Conservation (phyloP, 257 asterid genomes). For the Solanum lignicaule region DNA sequence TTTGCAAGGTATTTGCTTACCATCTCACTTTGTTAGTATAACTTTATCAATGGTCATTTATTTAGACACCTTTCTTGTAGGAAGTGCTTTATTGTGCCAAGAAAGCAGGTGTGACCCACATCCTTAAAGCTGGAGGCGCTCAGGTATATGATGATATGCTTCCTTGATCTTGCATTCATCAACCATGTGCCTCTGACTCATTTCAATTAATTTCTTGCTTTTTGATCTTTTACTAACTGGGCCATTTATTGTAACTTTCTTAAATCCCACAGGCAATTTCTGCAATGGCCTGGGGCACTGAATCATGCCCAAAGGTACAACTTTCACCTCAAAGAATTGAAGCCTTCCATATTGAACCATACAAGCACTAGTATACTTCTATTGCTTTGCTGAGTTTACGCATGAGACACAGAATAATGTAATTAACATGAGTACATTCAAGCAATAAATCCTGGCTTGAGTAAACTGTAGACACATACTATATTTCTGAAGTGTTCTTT, state of each 20-base stretch:
- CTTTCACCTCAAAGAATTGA: conserved; percentile 1
- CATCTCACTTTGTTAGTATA: not conserved
- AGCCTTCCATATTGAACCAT: not conserved
- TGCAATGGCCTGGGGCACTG: conserved; percentile 99
- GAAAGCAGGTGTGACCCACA: conserved; percentile 96
- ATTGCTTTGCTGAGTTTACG: not conserved
- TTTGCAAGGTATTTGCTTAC: conserved; percentile 62
- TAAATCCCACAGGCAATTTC: conserved; percentile 62
- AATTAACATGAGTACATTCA: not conserved
- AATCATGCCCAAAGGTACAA: conserved; percentile 92
- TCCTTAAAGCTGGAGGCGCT: conserved; percentile 99
- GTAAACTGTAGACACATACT: not conserved
- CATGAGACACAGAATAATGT: not conserved
- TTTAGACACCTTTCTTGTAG: conserved; percentile 15
- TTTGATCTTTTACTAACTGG: not conserved
- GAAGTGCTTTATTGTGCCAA: conserved; percentile 96
- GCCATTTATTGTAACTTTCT: not conserved
- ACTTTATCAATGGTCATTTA: not conserved
- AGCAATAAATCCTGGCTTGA: not conserved
- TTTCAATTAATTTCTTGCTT: not conserved
- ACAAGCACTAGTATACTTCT: not conserved
- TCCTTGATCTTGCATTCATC: not conserved
- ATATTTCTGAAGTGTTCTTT: not conserved
- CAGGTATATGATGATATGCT: conserved; percentile 40
- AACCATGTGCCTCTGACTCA: not conserved